A percentile compares a stretch with the other conserved stretches of the same genome.
Evolutionary conservation across 768 basidiomycete species (phyloP).

Genomic region (Candolleomyces aberdarensis): DNA sequence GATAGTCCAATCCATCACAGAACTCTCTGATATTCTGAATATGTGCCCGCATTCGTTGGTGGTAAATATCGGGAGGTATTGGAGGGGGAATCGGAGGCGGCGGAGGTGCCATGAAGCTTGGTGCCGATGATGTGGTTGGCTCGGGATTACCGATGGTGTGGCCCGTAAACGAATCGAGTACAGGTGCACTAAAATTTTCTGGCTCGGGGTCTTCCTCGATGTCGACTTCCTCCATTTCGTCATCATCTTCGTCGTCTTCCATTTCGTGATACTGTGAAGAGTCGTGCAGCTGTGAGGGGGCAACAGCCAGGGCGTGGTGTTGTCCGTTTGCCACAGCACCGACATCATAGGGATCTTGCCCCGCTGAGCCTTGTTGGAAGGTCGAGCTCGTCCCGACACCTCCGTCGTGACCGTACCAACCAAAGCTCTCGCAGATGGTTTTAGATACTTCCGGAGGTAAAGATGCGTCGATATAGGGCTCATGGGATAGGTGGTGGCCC

Average conservation of each 20-base stretch:
- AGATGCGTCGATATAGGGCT: constrained; percentile 38
- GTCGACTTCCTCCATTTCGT: constrained; percentile 8
- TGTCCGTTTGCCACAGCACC: background rate
- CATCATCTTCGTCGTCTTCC: constrained; percentile 9
- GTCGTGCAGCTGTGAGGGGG: background rate
- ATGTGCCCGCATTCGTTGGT: constrained; percentile 37
- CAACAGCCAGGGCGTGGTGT: background rate
- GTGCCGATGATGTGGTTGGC: constrained; percentile 3
- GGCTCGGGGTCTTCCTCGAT: constrained; percentile 5
- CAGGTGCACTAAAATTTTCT: background rate
- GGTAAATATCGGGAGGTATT: constrained; percentile 24
- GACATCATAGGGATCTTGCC: background rate
- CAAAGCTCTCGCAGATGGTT: constrained; percentile 30
- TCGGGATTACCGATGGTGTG: background rate
- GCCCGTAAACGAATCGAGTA: background rate
- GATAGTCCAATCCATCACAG: constrained; percentile 43
- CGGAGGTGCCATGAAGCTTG: constrained; percentile 11
- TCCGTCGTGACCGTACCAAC: constrained; percentile 12
- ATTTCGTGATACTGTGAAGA: constrained; percentile 4
- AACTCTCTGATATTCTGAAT: constrained; percentile 43
- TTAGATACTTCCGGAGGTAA: constrained; percentile 35
- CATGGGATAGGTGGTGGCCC: constrained; percentile 42
- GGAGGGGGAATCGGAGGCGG: constrained; percentile 7
- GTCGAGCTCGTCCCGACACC: background rate
- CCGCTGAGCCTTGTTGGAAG: background rate